phyloP scores from a whole-genome alignment of 768 basidiomycete species.

The Termitomyces sp. region DNA sequence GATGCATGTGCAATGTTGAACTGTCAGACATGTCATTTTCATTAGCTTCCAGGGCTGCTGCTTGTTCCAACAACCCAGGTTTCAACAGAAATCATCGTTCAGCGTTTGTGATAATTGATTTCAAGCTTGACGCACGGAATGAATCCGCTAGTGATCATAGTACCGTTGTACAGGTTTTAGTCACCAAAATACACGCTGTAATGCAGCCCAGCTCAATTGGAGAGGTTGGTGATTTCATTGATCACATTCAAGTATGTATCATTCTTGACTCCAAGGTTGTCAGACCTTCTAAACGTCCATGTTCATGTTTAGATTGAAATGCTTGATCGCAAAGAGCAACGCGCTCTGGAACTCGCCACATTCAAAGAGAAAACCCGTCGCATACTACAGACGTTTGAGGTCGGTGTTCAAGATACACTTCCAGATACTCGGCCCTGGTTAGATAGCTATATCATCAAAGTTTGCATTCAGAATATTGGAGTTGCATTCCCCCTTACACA shows the following conservation, averaged over 20 bases:
- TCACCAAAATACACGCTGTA: constrained; percentile 84
- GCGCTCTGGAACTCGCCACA: constrained; percentile 70
- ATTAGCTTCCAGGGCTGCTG: constrained; percentile 54
- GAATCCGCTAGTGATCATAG: constrained; percentile 15
- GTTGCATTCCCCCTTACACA: constrained; percentile 82
- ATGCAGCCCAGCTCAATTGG: constrained; percentile 93
- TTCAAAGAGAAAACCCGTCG: constrained; percentile 78
- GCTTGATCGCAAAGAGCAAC: constrained; percentile 63
- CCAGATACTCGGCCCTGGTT: constrained; percentile 44
- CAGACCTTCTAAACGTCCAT: not conserved
- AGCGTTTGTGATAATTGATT: constrained; percentile 82
- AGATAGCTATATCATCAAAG: constrained; percentile 44
- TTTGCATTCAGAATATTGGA: constrained; percentile 67
- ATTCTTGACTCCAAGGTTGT: not conserved
- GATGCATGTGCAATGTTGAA: constrained; percentile 59
- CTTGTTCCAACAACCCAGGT: constrained; percentile 25
- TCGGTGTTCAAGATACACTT: constrained; percentile 40
- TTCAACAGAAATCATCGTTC: constrained; percentile 61
- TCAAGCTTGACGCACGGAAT: constrained; percentile 38
- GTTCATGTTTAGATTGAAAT: constrained; percentile 58
- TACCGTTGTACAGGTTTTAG: constrained; percentile 42
- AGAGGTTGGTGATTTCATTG: constrained; percentile 84
- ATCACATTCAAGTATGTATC: constrained; percentile 65
- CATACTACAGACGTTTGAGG: constrained; percentile 72
- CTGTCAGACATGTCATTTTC: constrained; percentile 80